Evolutionary conservation across 176 grass and related monocot genomes (phyloP), one percentile per base, ranked within the genome.

Genomic region (Juncus inflexus): DNA sequence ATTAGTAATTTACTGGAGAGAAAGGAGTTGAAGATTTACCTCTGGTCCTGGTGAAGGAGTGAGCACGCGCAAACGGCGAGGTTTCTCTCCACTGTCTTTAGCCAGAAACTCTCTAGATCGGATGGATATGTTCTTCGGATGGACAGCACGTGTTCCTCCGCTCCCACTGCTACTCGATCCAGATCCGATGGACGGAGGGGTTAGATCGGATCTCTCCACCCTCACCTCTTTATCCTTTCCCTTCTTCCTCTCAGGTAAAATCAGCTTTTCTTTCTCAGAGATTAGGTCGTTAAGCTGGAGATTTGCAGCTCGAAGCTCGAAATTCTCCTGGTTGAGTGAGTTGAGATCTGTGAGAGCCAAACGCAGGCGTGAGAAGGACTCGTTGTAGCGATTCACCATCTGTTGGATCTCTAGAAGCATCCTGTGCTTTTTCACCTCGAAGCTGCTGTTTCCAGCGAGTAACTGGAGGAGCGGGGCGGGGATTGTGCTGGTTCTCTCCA

Each of bases 41-140:
- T 76, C 82, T 12, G 36, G 67, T 53, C 37, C 42, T 53, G 58
- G 76, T 38, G 72, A 51, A 15, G 66, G 66, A 4, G 76, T 60
- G 52, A 43, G 79, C 60, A 86, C 73, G 45, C 64, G 82, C 59
- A 86, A 79, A 64, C 73, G 82, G 60, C 74, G 85, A 51, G 76
- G 79, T 56, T 67, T 63, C 52, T 28, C 51, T 56, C 75, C 61
- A 41, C 19, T 13, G 10, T 49, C 50, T 37, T 41, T 60, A 36
- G 63, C 50, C 50, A 89, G 64, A 77, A 76, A 86, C 58, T 73
- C 70, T 65, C 72, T 77, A 10, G 82, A 80, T 39, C 65, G 82
- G 37, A 89, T 83, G 40, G 79, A 80, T 65, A 95, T 86, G 73
- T 84, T 83, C 85, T 77, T 95, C 56, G 76, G 76, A 50, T 80